phyloP scores from a whole-genome alignment of 179 eudicot species.

The Pouteria campechiana region DNA sequence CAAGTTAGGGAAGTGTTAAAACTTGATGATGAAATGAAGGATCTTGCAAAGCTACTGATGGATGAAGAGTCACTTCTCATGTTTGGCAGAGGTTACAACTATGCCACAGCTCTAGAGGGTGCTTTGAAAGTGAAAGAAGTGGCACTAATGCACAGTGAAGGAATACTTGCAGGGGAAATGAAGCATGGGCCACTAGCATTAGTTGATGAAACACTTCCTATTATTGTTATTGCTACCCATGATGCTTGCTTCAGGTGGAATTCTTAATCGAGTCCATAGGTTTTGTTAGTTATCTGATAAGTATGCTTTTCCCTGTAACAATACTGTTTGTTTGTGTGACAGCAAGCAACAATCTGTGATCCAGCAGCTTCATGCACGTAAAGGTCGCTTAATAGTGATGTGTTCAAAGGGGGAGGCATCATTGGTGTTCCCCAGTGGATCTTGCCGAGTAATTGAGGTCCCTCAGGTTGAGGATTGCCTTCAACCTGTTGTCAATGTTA shows the following conservation, averaged over 20 bases:
- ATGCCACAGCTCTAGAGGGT: conserved; percentile 93
- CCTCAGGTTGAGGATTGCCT: conserved; percentile 84
- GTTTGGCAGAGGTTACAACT: conserved; percentile 95
- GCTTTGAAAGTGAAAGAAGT: conserved; percentile 96
- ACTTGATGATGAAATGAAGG: conserved; percentile 84
- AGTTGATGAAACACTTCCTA: conserved; percentile 89
- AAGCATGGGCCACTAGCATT: conserved; percentile 93
- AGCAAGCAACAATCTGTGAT: conserved; percentile 98
- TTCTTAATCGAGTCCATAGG: too few relatives aligned
- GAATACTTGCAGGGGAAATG: conserved; percentile 99
- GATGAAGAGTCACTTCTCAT: conserved; percentile 87
- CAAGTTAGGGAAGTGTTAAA: conserved; percentile 70
- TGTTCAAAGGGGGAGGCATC: conserved; percentile 78
- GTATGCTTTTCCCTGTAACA: too few relatives aligned
- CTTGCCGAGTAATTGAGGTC: conserved; percentile 81
- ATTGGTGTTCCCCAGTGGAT: conserved; percentile 55
- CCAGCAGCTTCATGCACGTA: conserved; percentile 95
- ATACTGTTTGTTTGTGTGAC: too few relatives aligned
- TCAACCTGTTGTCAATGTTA: conserved; percentile 90
- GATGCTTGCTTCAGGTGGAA: conserved; percentile 81
- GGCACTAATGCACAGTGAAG: conserved; percentile 96
- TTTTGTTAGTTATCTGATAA: too few relatives aligned
- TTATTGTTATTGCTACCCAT: conserved; percentile 83
- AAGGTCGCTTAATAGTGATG: conserved; percentile 89
- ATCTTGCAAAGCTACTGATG: conserved; percentile 66